Conservation (phyloP, 305 asterid species). For the Striga hermonthica region DNA sequence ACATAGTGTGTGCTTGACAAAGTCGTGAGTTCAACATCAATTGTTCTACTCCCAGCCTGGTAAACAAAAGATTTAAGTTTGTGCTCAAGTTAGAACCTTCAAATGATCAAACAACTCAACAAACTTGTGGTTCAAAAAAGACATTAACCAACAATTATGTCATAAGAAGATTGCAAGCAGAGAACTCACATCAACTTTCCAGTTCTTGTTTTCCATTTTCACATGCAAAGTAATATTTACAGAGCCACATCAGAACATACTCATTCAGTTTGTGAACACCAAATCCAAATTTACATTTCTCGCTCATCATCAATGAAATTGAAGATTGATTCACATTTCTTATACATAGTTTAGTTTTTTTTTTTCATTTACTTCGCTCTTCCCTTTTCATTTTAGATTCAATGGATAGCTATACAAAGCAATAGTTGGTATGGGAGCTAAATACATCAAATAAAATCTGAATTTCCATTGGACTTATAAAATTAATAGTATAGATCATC, state of each 20-base stretch:
- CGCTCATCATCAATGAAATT: too few species aligned
- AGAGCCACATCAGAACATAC: slow-evolving; percentile 25
- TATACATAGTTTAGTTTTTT: too few species aligned
- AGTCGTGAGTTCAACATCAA: slow-evolving; percentile 92
- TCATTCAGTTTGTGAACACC: background rate
- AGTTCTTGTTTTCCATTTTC: slow-evolving; percentile 83
- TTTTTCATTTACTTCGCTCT: too few species aligned
- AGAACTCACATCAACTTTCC: slow-evolving; percentile 91
- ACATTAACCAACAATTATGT: background rate
- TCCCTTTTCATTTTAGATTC: too few species aligned
- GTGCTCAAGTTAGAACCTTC: slow-evolving; percentile 24
- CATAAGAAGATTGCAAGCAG: slow-evolving; percentile 7
- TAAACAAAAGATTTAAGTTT: slow-evolving; percentile 27
- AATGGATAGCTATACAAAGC: too few species aligned
- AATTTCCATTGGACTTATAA: too few species aligned
- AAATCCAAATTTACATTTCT: too few species aligned
- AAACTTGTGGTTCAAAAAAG: background rate
- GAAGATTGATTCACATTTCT: too few species aligned
- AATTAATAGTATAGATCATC: too few species aligned
- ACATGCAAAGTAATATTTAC: slow-evolving; percentile 54
- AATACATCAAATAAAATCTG: too few species aligned
- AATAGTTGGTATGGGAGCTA: too few species aligned
- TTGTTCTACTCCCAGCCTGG: slow-evolving; percentile 80
- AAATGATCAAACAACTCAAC: slow-evolving; percentile 2
- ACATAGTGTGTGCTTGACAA: slow-evolving; percentile 80